Evolutionary conservation across 208 protist species (phyloP).

Genomic region (Leishmania gerbilli): DNA sequence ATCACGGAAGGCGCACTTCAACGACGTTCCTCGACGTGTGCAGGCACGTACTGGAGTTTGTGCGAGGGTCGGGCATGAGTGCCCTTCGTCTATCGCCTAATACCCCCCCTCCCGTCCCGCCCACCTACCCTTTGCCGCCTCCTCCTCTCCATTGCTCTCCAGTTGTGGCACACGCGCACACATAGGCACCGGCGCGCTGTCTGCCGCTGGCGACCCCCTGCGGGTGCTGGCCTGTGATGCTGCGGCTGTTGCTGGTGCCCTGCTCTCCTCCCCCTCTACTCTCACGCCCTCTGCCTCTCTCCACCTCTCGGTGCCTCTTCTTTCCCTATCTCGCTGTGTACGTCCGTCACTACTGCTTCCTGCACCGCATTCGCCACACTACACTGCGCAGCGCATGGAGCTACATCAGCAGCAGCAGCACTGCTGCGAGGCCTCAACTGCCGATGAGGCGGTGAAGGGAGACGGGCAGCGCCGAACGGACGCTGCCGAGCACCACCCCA

Average conservation of each 20-base stretch:
- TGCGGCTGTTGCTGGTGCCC: background rate
- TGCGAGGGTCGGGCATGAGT: background rate
- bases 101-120: background rate
- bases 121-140: background rate
- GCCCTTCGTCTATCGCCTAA: background rate
- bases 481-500: conserved; percentile 38
- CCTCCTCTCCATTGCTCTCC: background rate
- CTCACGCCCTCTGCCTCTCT: background rate
- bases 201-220: background rate
- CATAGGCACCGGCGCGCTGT: background rate
- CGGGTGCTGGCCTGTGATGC: background rate
- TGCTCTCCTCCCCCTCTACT: no score
- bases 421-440: background rate
- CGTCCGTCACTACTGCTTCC: background rate
- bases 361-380: background rate
- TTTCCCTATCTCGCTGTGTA: background rate
- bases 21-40: background rate
- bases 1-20: background rate
- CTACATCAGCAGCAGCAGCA: conserved; percentile 2
- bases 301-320: background rate
- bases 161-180: background rate
- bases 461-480: conserved; percentile 2
- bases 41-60: background rate
- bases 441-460: background rate
- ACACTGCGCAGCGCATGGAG: conserved; percentile 4